Evolutionary conservation across 371 early-diverging fungal species (phyloP), one percentile per base, ranked within the genome.

Genomic region (Mortierella sp.): DNA sequence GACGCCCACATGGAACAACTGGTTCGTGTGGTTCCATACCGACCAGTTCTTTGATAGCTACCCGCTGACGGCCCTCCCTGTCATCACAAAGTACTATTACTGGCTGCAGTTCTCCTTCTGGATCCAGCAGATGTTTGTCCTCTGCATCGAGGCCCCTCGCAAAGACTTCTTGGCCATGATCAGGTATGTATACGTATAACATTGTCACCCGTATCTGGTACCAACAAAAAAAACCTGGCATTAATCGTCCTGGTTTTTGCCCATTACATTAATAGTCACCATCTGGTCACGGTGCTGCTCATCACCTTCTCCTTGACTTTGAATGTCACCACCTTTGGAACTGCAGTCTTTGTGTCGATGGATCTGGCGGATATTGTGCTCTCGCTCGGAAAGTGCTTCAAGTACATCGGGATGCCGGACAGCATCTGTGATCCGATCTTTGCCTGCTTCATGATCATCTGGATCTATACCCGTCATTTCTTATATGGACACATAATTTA

Each of bases 1-100:
- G 54, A 72, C 72, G 19, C 58, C 66, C 4, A 57, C 72, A 8
- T 72, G 72, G 72, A 72, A 72, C 31, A 72, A 66, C 54, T 66
- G 57, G 56, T 44, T 61, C 11, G 47, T 72, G 17, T 92, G 91
- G 91, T 81, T 90, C 69, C 85, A 89, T 66, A 86, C 88, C 6
- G 61, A 80, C 6, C 80, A 87, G 30, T 90, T 83, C 64, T 92
- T 91, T 87, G 83, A 85, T 41, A 84, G 81, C 64, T 90, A 89
- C 66, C 92, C 90, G 6, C 86, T 88, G 46, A 84, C 84, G 0
- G 82, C 84, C 9, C 75, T 86, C 12, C 70, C 82, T 0, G 72
- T 72, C 43, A 48, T 70, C 9, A 84, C 88, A 56, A 87, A 87
- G 62, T 64, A 71, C 41, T 87, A 87, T 63, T 87, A 87, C 49